Conservation (phyloP, 176 grass and related monocot species). For the Aegilops sharonensis region DNA sequence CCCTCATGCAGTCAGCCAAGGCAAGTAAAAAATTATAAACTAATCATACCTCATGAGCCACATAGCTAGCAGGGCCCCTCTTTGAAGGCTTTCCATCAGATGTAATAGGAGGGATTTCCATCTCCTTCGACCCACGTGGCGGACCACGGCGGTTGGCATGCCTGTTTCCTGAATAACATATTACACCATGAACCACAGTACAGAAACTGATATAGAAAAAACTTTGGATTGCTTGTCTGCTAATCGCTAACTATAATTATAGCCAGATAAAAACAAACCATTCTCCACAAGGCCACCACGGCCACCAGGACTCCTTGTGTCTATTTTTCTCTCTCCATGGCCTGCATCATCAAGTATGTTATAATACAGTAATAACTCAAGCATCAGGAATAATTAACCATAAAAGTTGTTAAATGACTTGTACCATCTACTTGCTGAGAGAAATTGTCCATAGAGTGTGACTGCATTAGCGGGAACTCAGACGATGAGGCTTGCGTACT, state of each 20-base stretch:
- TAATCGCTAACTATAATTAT: not conserved
- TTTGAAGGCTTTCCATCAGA: constrained; percentile 84
- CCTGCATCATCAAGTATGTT: constrained; percentile 32
- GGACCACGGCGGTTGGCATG: constrained; percentile 65
- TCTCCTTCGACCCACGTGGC: constrained; percentile 67
- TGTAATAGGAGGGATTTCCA: constrained; percentile 50
- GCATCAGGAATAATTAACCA: not conserved
- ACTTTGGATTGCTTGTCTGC: constrained; percentile 4
- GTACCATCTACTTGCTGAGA: constrained; percentile 64
- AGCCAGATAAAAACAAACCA: constrained; percentile 48
- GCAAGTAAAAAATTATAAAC: constrained; percentile 30
- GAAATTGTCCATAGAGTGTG: constrained; percentile 47
- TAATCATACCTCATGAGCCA: constrained; percentile 74
- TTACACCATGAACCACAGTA: not conserved
- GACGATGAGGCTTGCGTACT: constrained; percentile 36
- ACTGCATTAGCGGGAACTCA: constrained; percentile 34
- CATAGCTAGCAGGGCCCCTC: constrained; percentile 61
- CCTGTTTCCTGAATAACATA: constrained; percentile 68
- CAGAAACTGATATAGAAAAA: not conserved
- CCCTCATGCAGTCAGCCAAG: constrained; percentile 1
- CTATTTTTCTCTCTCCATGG: constrained; percentile 77
- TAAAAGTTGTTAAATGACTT: not conserved
- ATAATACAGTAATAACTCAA: constrained; percentile 5
- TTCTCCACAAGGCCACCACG: constrained; percentile 62
- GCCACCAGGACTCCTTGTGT: constrained; percentile 61